These are phyloP conservation scores for Microdochium nivale DNA, from an alignment of 2,329 filamentous ascomycete genomes.

Conservation along the genomic window DNA sequence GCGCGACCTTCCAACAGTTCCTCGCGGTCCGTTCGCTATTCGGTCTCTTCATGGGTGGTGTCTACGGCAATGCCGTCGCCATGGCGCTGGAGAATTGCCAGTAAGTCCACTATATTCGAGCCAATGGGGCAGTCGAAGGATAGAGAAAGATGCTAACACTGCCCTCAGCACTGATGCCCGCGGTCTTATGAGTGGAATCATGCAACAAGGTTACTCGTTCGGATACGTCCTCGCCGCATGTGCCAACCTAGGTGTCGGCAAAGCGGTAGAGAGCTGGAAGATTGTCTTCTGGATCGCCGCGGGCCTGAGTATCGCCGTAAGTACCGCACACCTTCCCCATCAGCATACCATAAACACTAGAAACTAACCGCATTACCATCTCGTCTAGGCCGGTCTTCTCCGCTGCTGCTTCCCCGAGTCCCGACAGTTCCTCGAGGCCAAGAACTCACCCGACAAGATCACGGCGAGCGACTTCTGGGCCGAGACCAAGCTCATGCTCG, in stretches of 20 bases:
- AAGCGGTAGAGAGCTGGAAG: conserved; percentile 57
- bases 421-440: conserved; percentile 64
- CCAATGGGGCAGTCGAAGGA: neutral
- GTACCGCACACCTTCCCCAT: no score
- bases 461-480: conserved; percentile 52
- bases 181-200: conserved; percentile 72
- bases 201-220: conserved; percentile 75
- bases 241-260: conserved; percentile 66
- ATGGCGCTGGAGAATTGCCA: conserved; percentile 71
- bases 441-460: conserved; percentile 45
- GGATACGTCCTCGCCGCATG: conserved; percentile 74
- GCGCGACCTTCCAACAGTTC: conserved; percentile 62
- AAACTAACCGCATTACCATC: no score
- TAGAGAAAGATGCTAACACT: conserved; percentile 1
- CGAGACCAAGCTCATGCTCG: conserved; percentile 61
- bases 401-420: conserved; percentile 66
- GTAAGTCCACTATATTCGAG: conserved; percentile 26
- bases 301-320: conserved; percentile 51
- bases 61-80: conserved; percentile 70
- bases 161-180: conserved; percentile 48
- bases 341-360: no score
- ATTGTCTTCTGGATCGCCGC: conserved; percentile 67
- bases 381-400: conserved; percentile 51
- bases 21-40: conserved; percentile 66
- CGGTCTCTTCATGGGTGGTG: conserved; percentile 73